Percentiles rank a stretch among this genome's conserved stretches.
These are phyloP conservation scores for Chalciporus piperatus DNA, from an alignment of 768 basidiomycete genomes.

Conservation along the genomic window DNA sequence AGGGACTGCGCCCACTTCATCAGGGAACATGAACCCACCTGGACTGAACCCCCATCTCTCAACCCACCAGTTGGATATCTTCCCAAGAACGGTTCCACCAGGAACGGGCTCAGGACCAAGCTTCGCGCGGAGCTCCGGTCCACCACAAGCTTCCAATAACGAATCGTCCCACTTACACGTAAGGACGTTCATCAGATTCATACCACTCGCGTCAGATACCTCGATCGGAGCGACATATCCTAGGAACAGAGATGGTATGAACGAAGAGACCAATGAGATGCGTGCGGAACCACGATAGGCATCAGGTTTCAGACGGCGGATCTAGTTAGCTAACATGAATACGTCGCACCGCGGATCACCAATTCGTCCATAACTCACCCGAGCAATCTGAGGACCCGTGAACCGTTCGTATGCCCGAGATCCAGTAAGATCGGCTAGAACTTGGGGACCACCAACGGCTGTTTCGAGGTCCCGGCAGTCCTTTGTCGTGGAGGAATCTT, in stretches of 20 bases:
- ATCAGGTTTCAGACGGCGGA: conserved; percentile 50
- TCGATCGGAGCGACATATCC: conserved; percentile 78
- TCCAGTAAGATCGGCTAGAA: conserved; percentile 72
- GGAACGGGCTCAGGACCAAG: conserved; percentile 75
- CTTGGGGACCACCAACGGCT: conserved; percentile 66
- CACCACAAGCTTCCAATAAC: conserved; percentile 67
- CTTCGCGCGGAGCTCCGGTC: conserved; percentile 61
- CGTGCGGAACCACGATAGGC: conserved; percentile 58
- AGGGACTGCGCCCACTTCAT: no score
- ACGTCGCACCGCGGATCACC: not conserved
- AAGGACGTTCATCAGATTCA: conserved; percentile 83
- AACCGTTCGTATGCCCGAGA: conserved; percentile 87
- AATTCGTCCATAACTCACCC: conserved; percentile 40
- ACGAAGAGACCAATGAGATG: conserved; percentile 81
- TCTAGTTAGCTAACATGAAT: conserved; percentile 35
- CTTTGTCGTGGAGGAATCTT: conserved; percentile 79
- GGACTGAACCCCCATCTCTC: conserved; percentile 71
- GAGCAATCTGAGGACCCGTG: conserved; percentile 81
- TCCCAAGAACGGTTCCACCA: conserved; percentile 67
- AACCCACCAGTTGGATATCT: conserved; percentile 67
- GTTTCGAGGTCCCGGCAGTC: conserved; percentile 72
- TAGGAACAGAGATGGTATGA: conserved; percentile 79
- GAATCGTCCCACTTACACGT: conserved; percentile 70
- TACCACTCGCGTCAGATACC: conserved; percentile 85
- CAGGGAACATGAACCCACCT: conserved; percentile 36